phyloP scores from a whole-genome alignment of 2,329 filamentous ascomycete genomes.

The Seiridium unicorne region DNA sequence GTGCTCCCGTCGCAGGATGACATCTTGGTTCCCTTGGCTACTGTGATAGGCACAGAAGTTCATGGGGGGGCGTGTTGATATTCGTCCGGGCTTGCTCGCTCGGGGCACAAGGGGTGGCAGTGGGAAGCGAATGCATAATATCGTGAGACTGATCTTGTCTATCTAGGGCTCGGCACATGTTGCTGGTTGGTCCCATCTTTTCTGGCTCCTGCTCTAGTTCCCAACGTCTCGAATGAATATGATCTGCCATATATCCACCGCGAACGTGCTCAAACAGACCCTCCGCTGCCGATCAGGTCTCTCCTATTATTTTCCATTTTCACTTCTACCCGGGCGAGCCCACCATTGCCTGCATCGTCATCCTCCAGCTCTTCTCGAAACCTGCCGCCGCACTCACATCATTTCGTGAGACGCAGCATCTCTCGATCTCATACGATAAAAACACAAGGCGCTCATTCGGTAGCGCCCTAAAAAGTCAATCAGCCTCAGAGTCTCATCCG shows the following conservation, averaged over 20 bases:
- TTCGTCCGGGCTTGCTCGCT: background rate
- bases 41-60: background rate
- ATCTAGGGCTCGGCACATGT: conserved; percentile 1
- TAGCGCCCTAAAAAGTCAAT: background rate
- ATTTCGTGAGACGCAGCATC: background rate
- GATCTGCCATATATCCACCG: conserved; percentile 7
- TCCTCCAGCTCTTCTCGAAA: background rate
- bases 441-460: background rate
- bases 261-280: conserved; percentile 1
- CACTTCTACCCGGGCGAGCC: background rate
- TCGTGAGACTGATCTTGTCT: background rate
- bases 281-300: conserved; percentile 3
- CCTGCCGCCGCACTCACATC: background rate
- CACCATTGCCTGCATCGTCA: background rate
- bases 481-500: conserved; percentile 6
- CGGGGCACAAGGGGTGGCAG: background rate
- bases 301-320: background rate
- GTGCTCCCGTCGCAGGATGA: conserved; percentile 2
- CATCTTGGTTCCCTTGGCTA: background rate
- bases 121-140: background rate
- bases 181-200: conserved; percentile 3
- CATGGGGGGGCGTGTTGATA: background rate
- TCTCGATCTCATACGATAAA: background rate
- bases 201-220: background rate
- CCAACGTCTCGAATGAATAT: conserved; percentile 3